A percentile compares a stretch with the other conserved stretches of the same genome.
These are phyloP conservation scores for Thyridium curvatum DNA, from an alignment of 2,329 filamentous ascomycete species.

Conservation along the genomic window DNA sequence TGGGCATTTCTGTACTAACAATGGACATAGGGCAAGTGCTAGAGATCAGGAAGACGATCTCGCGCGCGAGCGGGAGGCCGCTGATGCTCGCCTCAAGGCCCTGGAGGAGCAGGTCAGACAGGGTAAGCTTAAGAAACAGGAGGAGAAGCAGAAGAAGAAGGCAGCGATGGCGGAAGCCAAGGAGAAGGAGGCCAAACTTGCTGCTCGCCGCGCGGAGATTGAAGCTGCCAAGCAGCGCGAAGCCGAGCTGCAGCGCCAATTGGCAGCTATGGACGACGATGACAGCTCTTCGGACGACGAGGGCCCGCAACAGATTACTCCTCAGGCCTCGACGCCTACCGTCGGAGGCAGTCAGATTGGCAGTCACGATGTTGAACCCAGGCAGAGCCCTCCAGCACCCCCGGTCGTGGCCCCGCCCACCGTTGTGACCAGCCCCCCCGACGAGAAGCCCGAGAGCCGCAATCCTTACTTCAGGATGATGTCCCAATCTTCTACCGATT, in stretches of 20 bases:
- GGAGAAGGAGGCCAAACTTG: constrained; percentile 80
- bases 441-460: constrained; percentile 67
- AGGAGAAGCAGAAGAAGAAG: constrained; percentile 90
- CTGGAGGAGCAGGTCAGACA: constrained; percentile 91
- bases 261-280: constrained; percentile 69
- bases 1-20: constrained; percentile 18
- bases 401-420: constrained; percentile 41
- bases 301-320: constrained; percentile 62
- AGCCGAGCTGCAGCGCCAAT: constrained; percentile 79
- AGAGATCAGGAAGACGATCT: constrained; percentile 74
- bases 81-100: constrained; percentile 76
- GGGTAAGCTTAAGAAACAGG: constrained; percentile 91
- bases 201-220: constrained; percentile 81
- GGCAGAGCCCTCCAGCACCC: constrained; percentile 35
- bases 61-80: constrained; percentile 70
- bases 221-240: constrained; percentile 88
- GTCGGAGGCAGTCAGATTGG: constrained; percentile 42
- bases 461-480: constrained; percentile 95
- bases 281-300: constrained; percentile 76
- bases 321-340: constrained; percentile 54
- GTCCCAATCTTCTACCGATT: constrained; percentile 51
- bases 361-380: constrained; percentile 49
- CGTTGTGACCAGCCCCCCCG: constrained; percentile 45
- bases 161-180: constrained; percentile 80
- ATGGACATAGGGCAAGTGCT: constrained; percentile 58